Base-by-base conservation (phyloP, 129 eudicot genomes). In the Pseudognaphalium luteoalbum region DNA sequence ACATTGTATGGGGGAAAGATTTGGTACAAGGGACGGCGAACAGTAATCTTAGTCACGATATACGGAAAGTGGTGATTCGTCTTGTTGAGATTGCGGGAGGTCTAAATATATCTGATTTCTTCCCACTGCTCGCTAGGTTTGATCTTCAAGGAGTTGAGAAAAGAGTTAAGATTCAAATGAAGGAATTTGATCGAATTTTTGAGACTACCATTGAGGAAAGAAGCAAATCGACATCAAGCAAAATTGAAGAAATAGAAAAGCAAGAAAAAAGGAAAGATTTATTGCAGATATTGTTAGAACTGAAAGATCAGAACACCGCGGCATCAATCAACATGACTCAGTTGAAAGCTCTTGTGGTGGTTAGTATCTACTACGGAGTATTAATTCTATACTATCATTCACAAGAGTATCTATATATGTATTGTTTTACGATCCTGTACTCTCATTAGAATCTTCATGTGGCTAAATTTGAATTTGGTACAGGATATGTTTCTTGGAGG, bases 41-140 rank as follows among this genome's bases (percentile, higher is more conserved):
- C 33, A 5, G 17, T 54, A 32, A 59, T 66, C 64, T 80, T 58
- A 75, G 34, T 3, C 68, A 25, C 0, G 83, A 78, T 22, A 77
- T 83, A 32, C 68, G 63, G 6, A 71, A 59, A 28, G 75, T 68
- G 39, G 80, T 83, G 7, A 17, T 59, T 9, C 51, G 15, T 47
- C 17, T 83, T 22, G 79, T 65, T 37, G 78, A 83, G 77, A 42
- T 64, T 6, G 66, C 76, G 1, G 81, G 78, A 37, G 82, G 77
- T 42, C 68, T 81, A 10, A 78, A 83, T 16, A 4, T 83, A 7
- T 83, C 83, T 0, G 87, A 83, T 62, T 83, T 78, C 73, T 83
- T 83, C 54, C 83, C 83, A 9, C 28, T 60, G 9, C 71, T 83
- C 2, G 81, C 78, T 2, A 32, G 78, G 60, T 74, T 79, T 21